A percentile compares a stretch with the other conserved stretches of the same genome.
These are phyloP conservation scores for Trypanosoma vivax DNA, from an alignment of 208 protist species.

Conservation along the genomic window DNA sequence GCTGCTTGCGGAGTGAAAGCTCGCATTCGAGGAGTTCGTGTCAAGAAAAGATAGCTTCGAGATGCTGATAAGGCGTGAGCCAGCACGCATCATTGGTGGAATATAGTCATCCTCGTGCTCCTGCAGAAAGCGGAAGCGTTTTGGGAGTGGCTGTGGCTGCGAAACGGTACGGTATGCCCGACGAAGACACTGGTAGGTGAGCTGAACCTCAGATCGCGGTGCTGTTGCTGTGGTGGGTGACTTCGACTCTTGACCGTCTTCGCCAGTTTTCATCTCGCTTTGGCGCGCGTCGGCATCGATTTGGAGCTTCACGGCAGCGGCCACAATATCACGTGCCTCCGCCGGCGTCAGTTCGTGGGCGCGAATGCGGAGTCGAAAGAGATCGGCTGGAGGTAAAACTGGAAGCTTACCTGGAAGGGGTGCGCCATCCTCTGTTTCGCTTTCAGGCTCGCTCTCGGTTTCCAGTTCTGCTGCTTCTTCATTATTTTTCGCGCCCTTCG, in stretches of 20 bases:
- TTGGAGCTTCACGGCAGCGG: conserved; percentile 30
- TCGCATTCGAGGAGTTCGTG: conserved; percentile 8
- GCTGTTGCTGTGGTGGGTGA: neutral
- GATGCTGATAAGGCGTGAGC: conserved; percentile 62
- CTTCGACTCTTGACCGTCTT: neutral
- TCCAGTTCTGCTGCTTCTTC: neutral
- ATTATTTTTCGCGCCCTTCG: neutral
- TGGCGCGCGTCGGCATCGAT: conserved; percentile 19
- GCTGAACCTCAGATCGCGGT: conserved; percentile 8
- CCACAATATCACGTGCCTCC: conserved; percentile 48
- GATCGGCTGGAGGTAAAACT: conserved; percentile 41
- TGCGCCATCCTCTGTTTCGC: neutral
- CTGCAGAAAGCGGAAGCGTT: conserved; percentile 44
- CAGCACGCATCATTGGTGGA: conserved; percentile 53
- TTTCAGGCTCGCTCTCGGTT: neutral
- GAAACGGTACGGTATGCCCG: conserved; percentile 33
- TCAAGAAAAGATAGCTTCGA: conserved; percentile 39
- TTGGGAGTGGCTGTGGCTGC: conserved; percentile 17
- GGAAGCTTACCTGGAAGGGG: conserved; percentile 1
- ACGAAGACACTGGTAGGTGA: conserved; percentile 29
- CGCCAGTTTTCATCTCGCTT: conserved; percentile 1
- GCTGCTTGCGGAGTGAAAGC: neutral
- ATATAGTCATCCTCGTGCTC: conserved; percentile 69
- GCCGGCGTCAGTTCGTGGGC: conserved; percentile 33
- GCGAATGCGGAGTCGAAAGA: conserved; percentile 66